Evolutionary conservation across 768 basidiomycete species (phyloP).

Genomic region (Amanita rubescens): DNA sequence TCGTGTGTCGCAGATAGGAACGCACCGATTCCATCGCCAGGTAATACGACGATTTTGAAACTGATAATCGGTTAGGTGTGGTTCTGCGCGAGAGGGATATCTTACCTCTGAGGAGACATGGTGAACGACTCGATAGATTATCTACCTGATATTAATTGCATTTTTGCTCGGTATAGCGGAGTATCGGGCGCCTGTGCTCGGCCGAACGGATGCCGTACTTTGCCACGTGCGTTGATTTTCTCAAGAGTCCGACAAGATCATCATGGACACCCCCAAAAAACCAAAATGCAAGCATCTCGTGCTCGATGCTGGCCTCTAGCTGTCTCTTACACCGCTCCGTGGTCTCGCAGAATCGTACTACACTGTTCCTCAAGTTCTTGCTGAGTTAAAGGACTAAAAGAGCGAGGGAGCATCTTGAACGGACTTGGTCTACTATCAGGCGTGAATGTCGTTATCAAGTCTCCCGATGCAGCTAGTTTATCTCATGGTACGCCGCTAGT

Average conservation of each 20-base stretch:
- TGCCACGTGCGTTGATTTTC: neutral
- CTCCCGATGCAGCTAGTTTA: conserved; percentile 65
- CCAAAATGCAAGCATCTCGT: conserved; percentile 72
- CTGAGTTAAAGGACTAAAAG: conserved; percentile 85
- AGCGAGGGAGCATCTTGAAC: conserved; percentile 81
- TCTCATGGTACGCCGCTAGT: conserved; percentile 41
- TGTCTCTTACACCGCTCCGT: conserved; percentile 84
- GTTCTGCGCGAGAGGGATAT: neutral
- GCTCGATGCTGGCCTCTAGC: conserved; percentile 89
- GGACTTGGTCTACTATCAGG: conserved; percentile 69
- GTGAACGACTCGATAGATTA: too few species aligned
- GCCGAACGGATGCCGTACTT: conserved; percentile 1
- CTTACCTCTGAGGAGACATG: conserved; percentile 27
- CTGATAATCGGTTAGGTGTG: conserved; percentile 29
- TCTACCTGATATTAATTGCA: too few species aligned
- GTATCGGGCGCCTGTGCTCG: conserved; percentile 9
- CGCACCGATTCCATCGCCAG: conserved; percentile 96
- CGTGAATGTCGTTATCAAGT: conserved; percentile 62
- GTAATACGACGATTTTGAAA: conserved; percentile 82
- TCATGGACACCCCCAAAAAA: conserved; percentile 7
- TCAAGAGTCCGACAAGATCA: too few species aligned
- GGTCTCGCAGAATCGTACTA: conserved; percentile 81
- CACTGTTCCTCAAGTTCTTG: conserved; percentile 85
- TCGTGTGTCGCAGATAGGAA: conserved; percentile 4
- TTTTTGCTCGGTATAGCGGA: conserved; percentile 12